Conservation (phyloP, 768 basidiomycete genomes). For the Lentinula guzmanii region DNA sequence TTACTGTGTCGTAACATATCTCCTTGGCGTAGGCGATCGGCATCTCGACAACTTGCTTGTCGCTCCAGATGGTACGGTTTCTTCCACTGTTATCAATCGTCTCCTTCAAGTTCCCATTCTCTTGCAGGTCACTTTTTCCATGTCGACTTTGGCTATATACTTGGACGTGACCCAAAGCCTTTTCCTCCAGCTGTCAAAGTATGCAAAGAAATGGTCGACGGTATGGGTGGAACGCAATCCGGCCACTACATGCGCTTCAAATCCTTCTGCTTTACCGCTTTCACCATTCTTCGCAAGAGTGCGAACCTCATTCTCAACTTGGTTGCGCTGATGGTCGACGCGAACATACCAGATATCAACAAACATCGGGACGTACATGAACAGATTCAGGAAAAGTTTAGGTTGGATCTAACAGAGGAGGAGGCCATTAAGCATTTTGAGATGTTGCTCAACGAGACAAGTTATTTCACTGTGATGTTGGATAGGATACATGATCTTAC, state of each 20-base stretch:
- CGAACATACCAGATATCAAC: constrained; percentile 93
- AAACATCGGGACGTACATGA: constrained; percentile 83
- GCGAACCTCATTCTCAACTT: constrained; percentile 96
- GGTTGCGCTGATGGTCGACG: constrained; percentile 95
- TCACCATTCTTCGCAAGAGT: constrained; percentile 92
- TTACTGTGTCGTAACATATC: constrained; percentile 95
- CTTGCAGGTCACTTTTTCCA: constrained; percentile 91
- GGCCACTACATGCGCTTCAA: constrained; percentile 97
- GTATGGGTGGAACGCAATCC: constrained; percentile 96
- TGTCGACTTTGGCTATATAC: constrained; percentile 98
- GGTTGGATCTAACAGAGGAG: constrained; percentile 90
- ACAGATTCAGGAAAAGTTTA: constrained; percentile 95
- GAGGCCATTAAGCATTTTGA: constrained; percentile 98
- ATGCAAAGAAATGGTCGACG: constrained; percentile 99
- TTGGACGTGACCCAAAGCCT: constrained; percentile 95
- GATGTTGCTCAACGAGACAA: constrained; percentile 87
- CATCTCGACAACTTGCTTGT: constrained; percentile 94
- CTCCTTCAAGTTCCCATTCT: no score
- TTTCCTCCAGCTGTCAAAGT: constrained; percentile 98
- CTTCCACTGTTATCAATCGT: not conserved
- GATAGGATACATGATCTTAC: constrained; percentile 92
- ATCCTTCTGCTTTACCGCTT: constrained; percentile 95
- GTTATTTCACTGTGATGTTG: constrained; percentile 87
- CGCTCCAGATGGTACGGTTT: constrained; percentile 72
- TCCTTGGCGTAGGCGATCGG: constrained; percentile 94